A percentile compares a stretch with the other conserved stretches of the same genome.
These are phyloP conservation scores for Pseudonectria foliicola DNA, from an alignment of 2,329 filamentous ascomycete species.

Conservation along the genomic window DNA sequence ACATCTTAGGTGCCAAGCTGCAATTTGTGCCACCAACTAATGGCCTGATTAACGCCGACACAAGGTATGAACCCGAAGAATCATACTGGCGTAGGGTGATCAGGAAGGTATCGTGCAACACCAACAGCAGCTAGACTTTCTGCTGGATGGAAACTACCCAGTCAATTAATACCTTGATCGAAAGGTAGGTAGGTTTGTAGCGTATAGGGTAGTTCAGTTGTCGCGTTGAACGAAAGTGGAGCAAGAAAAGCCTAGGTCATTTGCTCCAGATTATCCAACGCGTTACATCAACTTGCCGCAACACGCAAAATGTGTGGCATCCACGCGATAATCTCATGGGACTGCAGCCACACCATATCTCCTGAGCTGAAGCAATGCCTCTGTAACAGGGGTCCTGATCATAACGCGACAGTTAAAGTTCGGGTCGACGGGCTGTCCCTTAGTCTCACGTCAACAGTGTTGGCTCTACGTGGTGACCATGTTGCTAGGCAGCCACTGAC, in stretches of 20 bases:
- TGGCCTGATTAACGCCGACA: too few relatives aligned
- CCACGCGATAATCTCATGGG: conserved; percentile 40
- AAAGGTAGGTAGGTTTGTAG: background rate
- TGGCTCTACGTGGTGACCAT: conserved; percentile 75
- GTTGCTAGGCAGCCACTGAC: conserved; percentile 67
- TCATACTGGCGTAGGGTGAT: too few relatives aligned
- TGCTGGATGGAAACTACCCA: too few relatives aligned
- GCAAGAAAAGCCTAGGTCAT: background rate
- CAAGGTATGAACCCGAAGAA: too few relatives aligned
- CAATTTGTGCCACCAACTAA: too few relatives aligned
- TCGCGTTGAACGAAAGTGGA: background rate
- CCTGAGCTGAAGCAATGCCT: conserved; percentile 38
- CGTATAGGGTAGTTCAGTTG: background rate
- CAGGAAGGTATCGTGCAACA: too few relatives aligned
- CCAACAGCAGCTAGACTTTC: too few relatives aligned
- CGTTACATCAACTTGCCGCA: conserved; percentile 2
- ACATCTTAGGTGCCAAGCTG: too few relatives aligned
- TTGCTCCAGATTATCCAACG: conserved; percentile 3
- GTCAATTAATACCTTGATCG: too few relatives aligned
- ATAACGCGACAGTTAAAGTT: conserved; percentile 38
- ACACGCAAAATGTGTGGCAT: conserved; percentile 52
- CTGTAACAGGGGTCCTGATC: conserved; percentile 53
- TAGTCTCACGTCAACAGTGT: conserved; percentile 73
- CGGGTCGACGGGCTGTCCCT: conserved; percentile 36
- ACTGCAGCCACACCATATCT: conserved; percentile 20